These are phyloP conservation scores for Irpex rosettiformis DNA, from an alignment of 1,284 basidiomycete genomes.

Conservation along the genomic window DNA sequence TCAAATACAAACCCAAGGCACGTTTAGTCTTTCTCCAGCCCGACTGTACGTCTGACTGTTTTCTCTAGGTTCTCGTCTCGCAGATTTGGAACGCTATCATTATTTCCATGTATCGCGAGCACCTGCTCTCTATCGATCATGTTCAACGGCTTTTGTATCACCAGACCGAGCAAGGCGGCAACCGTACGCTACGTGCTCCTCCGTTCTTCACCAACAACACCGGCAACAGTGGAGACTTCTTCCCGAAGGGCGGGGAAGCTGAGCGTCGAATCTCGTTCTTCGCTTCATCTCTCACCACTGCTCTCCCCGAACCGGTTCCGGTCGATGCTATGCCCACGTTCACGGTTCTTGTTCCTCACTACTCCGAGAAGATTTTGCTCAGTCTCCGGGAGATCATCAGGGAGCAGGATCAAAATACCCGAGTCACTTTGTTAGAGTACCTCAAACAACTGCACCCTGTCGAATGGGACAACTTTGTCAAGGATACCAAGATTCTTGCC, in stretches of 20 bases:
- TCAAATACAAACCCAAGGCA: conserved; percentile 96
- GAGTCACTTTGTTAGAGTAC: conserved; percentile 93
- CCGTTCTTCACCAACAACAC: conserved; percentile 94
- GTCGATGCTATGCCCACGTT: conserved; percentile 98
- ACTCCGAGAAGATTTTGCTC: conserved; percentile 94
- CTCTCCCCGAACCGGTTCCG: conserved; percentile 88
- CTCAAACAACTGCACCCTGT: conserved; percentile 98
- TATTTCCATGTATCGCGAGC: conserved; percentile 98
- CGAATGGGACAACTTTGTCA: conserved; percentile 99
- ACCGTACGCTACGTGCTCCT: conserved; percentile 86
- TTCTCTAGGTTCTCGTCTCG: conserved; percentile 78
- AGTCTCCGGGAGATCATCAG: conserved; percentile 95
- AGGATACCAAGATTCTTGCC: conserved; percentile 98
- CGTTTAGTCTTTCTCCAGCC: conserved; percentile 14
- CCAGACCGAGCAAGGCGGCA: conserved; percentile 84
- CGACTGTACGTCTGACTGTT: conserved; percentile 5
- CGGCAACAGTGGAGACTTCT: conserved; percentile 80
- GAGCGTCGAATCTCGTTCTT: conserved; percentile 97
- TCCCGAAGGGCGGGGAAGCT: conserved; percentile 91
- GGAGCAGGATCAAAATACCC: conserved; percentile 94
- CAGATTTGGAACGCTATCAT: conserved; percentile 98
- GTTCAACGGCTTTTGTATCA: conserved; percentile 94
- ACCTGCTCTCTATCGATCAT: conserved; percentile 92
- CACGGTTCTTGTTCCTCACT: conserved; percentile 94
- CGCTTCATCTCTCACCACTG: conserved; percentile 90